These are phyloP conservation scores for Daldinia decipiens DNA, from an alignment of 495 filamentous ascomycete species.

Conservation along the genomic window DNA sequence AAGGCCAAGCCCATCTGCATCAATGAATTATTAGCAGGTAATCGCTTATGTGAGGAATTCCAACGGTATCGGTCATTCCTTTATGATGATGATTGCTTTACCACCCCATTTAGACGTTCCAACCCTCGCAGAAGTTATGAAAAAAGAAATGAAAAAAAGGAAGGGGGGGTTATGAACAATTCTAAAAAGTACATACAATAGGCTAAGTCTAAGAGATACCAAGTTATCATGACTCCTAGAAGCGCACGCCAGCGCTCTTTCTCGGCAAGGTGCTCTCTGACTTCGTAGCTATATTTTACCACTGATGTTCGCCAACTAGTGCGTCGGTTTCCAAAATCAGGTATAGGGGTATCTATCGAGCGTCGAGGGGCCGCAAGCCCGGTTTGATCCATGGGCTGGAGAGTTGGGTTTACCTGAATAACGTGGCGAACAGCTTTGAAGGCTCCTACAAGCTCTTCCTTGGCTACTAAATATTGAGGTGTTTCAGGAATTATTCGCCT, in stretches of 20 bases:
- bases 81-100: no score
- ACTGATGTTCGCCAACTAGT: slow-evolving; percentile 15
- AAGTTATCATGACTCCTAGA: slow-evolving; percentile 71
- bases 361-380: slow-evolving; percentile 9
- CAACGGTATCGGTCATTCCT: no score
- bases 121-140: no score
- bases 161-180: no score
- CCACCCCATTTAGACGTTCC: no score
- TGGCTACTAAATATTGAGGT: slow-evolving; percentile 57
- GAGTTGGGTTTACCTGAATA: slow-evolving; percentile 47
- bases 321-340: slow-evolving; percentile 29
- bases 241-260: slow-evolving; percentile 52
- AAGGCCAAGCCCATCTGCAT: slow-evolving; percentile 68
- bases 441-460: slow-evolving; percentile 35
- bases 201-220: slow-evolving; percentile 67
- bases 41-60: background rate
- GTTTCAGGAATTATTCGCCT: slow-evolving; percentile 71
- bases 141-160: no score
- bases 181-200: slow-evolving; percentile 55
- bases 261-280: slow-evolving; percentile 57
- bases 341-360: slow-evolving; percentile 26
- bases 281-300: slow-evolving; percentile 28
- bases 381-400: slow-evolving; percentile 23
- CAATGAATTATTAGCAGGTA: background rate
- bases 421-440: slow-evolving; percentile 43